Evolutionary conservation across 164 flowering plant species (phyloP).

Genomic region (Liquidambar formosana): DNA sequence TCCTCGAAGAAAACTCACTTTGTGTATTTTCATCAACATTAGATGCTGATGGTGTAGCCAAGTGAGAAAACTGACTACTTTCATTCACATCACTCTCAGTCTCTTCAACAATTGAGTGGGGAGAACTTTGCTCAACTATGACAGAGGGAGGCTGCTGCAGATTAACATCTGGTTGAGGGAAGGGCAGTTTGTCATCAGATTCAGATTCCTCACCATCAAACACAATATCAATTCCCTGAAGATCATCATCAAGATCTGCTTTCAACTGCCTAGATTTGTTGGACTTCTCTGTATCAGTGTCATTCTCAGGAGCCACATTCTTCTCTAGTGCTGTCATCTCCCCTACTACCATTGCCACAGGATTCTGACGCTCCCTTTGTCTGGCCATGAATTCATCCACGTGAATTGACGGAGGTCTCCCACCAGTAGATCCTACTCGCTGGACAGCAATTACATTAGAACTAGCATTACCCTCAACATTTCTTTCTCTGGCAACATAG

Average conservation of each 20-base stretch:
- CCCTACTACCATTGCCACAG: conserved; percentile 40
- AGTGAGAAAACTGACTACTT: conserved; percentile 48
- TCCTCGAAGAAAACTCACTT: conserved; percentile 71
- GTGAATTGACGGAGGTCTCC: conserved; percentile 97
- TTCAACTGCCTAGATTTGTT: conserved; percentile 62
- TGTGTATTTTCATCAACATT: conserved; percentile 59
- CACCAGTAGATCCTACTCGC: conserved; percentile 76
- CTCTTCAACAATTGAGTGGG: conserved; percentile 83
- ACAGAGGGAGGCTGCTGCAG: conserved; percentile 59
- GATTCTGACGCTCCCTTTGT: conserved; percentile 85
- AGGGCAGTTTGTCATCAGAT: conserved; percentile 82
- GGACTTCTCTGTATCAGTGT: conserved; percentile 39
- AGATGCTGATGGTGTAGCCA: conserved; percentile 47
- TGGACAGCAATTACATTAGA: conserved; percentile 72
- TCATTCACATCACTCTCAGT: conserved; percentile 68
- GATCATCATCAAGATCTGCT: conserved; percentile 94
- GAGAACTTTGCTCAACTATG: conserved; percentile 61
- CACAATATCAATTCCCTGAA: conserved; percentile 90
- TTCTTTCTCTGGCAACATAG: conserved; percentile 97
- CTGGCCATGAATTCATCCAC: conserved; percentile 99
- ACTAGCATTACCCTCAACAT: conserved; percentile 59
- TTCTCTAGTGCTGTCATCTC: conserved; percentile 47
- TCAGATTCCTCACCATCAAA: conserved; percentile 94
- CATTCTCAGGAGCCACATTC: conserved; percentile 35
- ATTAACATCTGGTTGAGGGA: conserved; percentile 87